A percentile compares a stretch with the other conserved stretches of the same genome.
Conservation (phyloP, 495 filamentous ascomycete species). For the Trichoderma virens region DNA sequence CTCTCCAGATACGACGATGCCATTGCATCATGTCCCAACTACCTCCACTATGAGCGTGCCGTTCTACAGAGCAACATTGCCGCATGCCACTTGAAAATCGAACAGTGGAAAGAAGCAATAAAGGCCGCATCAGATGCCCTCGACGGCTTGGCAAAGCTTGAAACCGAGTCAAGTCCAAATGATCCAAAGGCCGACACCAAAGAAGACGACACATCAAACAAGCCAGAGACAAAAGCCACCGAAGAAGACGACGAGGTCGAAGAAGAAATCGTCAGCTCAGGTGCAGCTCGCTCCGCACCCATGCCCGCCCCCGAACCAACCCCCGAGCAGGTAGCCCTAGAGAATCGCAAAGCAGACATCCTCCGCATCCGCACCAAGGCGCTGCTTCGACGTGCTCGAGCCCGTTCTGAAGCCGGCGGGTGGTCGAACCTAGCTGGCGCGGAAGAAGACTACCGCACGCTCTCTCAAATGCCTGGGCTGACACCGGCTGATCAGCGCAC, state of each 20-base stretch:
- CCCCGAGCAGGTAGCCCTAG: slow-evolving; percentile 20
- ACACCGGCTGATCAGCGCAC: slow-evolving; percentile 54
- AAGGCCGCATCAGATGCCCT: slow-evolving; percentile 65
- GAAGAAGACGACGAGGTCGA: slow-evolving; percentile 52
- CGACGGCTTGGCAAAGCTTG: slow-evolving; percentile 58
- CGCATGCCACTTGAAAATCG: slow-evolving; percentile 81
- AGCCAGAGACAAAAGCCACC: slow-evolving; percentile 17
- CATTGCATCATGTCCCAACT: slow-evolving; percentile 71
- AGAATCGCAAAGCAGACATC: slow-evolving; percentile 50
- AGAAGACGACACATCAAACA: slow-evolving; percentile 30
- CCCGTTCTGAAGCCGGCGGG: slow-evolving; percentile 57
- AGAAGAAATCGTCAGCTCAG: slow-evolving; percentile 45
- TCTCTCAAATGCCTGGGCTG: slow-evolving; percentile 50
- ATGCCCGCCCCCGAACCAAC: slow-evolving; percentile 31
- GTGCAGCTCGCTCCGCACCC: slow-evolving; percentile 41
- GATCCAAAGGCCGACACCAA: slow-evolving; percentile 7
- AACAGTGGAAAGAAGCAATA: slow-evolving; percentile 79
- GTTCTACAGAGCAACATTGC: slow-evolving; percentile 82
- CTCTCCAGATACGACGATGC: slow-evolving; percentile 85
- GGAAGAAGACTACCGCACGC: slow-evolving; percentile 62
- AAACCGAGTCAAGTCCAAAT: slow-evolving; percentile 16
- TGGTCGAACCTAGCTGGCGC: slow-evolving; percentile 82
- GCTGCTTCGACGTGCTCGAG: slow-evolving; percentile 75
- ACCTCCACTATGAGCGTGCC: slow-evolving; percentile 84
- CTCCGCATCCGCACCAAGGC: slow-evolving; percentile 76